phyloP scores from a whole-genome alignment of 1,284 basidiomycete genomes.

The Sporisorium graminicola region DNA sequence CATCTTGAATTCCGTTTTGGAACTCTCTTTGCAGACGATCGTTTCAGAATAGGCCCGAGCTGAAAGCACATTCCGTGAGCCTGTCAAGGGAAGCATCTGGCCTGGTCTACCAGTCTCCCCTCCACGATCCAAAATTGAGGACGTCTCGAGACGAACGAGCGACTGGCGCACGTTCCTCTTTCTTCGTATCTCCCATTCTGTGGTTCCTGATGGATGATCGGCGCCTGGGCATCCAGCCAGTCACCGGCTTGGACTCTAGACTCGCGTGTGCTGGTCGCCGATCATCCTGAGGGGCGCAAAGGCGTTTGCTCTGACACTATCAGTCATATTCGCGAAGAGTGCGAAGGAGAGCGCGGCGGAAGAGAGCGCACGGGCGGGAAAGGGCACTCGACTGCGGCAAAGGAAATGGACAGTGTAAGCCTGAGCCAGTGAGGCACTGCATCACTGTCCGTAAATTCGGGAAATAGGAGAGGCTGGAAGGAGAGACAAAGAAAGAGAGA shows the following conservation, averaged over 20 bases:
- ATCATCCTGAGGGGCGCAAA: not conserved
- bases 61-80: not conserved
- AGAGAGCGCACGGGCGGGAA: not conserved
- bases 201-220: not conserved
- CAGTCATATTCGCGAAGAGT: not conserved
- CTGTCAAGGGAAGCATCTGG: too few species aligned
- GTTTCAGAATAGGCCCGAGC: not conserved
- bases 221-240: not conserved
- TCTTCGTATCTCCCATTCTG: not conserved
- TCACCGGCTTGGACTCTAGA: not conserved
- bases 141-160: not conserved
- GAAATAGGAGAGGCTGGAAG: not conserved
- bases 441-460: not conserved
- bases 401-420: not conserved
- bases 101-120: too few species aligned
- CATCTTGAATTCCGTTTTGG: not conserved
- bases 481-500: too few species aligned
- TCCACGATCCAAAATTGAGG: not conserved
- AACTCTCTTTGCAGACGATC: conserved; percentile 2
- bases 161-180: conserved; percentile 20
- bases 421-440: not conserved
- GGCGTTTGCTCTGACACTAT: not conserved
- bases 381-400: conserved; percentile 4
- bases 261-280: not conserved
- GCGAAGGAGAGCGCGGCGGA: not conserved